These are phyloP conservation scores for Hericium coralloides DNA, from an alignment of 768 basidiomycete species.

Conservation along the genomic window DNA sequence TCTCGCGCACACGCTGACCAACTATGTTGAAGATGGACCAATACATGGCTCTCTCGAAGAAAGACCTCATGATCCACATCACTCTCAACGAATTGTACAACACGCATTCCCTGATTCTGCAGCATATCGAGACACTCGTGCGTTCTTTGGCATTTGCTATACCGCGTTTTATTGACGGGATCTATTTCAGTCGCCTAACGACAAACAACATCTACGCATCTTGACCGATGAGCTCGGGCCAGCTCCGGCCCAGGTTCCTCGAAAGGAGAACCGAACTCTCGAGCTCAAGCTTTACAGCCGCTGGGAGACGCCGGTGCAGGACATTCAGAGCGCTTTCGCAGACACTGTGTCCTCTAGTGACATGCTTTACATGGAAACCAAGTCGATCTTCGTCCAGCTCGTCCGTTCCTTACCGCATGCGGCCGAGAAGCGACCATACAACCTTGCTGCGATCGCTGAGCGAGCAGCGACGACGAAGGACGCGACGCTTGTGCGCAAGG, in stretches of 20 bases:
- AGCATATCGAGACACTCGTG: conserved; percentile 92
- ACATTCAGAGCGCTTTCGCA: conserved; percentile 93
- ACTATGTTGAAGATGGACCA: conserved; percentile 81
- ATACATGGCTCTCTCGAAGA: conserved; percentile 99
- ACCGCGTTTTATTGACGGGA: conserved; percentile 1
- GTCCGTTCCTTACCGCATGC: conserved; percentile 88
- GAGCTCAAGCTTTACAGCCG: conserved; percentile 91
- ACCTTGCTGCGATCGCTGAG: conserved; percentile 84
- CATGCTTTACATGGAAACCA: conserved; percentile 99
- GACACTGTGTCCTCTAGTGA: conserved; percentile 95
- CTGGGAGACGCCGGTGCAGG: conserved; percentile 99
- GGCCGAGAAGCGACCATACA: conserved; percentile 80
- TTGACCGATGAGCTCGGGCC: conserved; percentile 93
- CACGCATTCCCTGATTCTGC: conserved; percentile 90
- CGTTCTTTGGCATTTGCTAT: conserved; percentile 20
- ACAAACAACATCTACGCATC: conserved; percentile 95
- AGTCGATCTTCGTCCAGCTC: conserved; percentile 97
- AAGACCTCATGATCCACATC: conserved; percentile 96
- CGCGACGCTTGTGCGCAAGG: conserved; percentile 87
- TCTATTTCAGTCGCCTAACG: conserved; percentile 75
- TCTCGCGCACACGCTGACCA: background rate
- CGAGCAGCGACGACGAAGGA: conserved; percentile 97
- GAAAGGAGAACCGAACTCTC: conserved; percentile 94
- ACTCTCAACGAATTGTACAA: conserved; percentile 99
- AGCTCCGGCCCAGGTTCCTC: conserved; percentile 90